These are phyloP conservation scores for Cordyceps pruinosa DNA, from an alignment of 2,329 filamentous ascomycete species.

Conservation along the genomic window DNA sequence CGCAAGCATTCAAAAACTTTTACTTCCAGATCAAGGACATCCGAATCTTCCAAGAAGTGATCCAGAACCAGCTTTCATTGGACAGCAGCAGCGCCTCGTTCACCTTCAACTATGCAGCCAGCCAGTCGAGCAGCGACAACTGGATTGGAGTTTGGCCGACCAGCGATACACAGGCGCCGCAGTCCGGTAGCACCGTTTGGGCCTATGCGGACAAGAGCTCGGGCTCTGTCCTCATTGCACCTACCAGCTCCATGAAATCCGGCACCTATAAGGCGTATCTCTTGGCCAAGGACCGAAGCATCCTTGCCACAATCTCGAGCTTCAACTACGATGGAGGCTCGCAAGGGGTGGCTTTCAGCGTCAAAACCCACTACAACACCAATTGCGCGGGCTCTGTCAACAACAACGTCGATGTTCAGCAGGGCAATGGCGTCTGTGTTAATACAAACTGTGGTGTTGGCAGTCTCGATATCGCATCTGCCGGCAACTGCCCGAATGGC, in stretches of 20 bases:
- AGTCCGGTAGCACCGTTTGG: not conserved
- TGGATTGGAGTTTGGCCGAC: constrained; percentile 3
- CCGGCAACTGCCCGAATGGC: constrained; percentile 7
- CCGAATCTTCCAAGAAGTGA: not conserved
- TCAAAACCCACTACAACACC: not conserved
- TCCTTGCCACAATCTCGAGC: not conserved
- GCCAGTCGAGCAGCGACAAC: not conserved
- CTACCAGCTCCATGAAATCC: not conserved
- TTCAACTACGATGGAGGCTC: not conserved
- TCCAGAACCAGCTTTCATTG: not conserved
- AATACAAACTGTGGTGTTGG: constrained; percentile 5
- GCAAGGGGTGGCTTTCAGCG: not conserved
- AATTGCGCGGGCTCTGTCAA: not conserved
- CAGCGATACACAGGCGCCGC: not conserved
- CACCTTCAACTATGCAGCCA: not conserved
- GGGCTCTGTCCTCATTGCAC: not conserved
- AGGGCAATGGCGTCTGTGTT: constrained; percentile 1
- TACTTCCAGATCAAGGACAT: constrained; percentile 4
- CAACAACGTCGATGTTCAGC: not conserved
- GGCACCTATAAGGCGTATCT: constrained; percentile 8
- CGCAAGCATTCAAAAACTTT: not conserved
- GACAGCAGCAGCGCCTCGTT: not conserved
- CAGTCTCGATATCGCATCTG: not conserved
- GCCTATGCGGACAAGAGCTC: not conserved
- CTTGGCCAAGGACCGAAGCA: not conserved